A percentile compares a stretch with the other conserved stretches of the same genome.
Evolutionary conservation across 2,329 filamentous ascomycete genomes (phyloP).

Genomic region (Fusarium brachygibbosum): DNA sequence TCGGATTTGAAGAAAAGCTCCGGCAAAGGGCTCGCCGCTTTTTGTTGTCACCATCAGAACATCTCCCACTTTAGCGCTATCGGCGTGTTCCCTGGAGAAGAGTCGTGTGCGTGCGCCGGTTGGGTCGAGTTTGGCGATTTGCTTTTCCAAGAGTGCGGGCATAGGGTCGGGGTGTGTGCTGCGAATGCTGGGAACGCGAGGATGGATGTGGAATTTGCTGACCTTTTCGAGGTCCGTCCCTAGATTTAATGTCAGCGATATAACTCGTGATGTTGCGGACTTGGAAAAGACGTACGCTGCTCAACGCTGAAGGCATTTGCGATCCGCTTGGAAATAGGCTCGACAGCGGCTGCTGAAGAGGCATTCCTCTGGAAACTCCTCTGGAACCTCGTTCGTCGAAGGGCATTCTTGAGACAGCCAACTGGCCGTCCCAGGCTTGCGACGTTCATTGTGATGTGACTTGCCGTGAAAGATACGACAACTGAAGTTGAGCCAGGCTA

Average conservation of each 20-base stretch:
- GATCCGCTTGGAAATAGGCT: slow-evolving; percentile 25
- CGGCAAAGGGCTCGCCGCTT: slow-evolving; percentile 86
- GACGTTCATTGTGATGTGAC: slow-evolving; percentile 68
- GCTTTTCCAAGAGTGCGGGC: slow-evolving; percentile 72
- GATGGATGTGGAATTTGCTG: slow-evolving; percentile 65
- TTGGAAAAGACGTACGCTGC: slow-evolving; percentile 52
- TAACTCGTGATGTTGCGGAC: background rate
- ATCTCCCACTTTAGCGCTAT: slow-evolving; percentile 87
- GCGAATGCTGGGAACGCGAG: slow-evolving; percentile 68
- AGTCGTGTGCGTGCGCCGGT: slow-evolving; percentile 84
- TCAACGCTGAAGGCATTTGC: slow-evolving; percentile 49
- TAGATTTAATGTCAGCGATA: slow-evolving; percentile 41
- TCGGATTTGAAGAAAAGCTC: slow-evolving; percentile 88
- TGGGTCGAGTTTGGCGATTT: slow-evolving; percentile 84
- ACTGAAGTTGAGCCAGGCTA: slow-evolving; percentile 43
- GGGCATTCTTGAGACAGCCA: slow-evolving; percentile 75
- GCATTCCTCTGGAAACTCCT: slow-evolving; percentile 61
- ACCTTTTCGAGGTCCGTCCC: slow-evolving; percentile 55
- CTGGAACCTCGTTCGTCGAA: slow-evolving; percentile 70
- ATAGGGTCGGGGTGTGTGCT: slow-evolving; percentile 76
- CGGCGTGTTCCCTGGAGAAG: slow-evolving; percentile 82
- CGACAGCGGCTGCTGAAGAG: slow-evolving; percentile 55
- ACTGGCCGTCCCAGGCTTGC: slow-evolving; percentile 74
- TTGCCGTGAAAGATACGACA: slow-evolving; percentile 38
- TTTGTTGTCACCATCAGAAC: slow-evolving; percentile 90